Evolutionary conservation across 208 protist genomes (phyloP).

Genomic region (Trypanosoma rangeli): DNA sequence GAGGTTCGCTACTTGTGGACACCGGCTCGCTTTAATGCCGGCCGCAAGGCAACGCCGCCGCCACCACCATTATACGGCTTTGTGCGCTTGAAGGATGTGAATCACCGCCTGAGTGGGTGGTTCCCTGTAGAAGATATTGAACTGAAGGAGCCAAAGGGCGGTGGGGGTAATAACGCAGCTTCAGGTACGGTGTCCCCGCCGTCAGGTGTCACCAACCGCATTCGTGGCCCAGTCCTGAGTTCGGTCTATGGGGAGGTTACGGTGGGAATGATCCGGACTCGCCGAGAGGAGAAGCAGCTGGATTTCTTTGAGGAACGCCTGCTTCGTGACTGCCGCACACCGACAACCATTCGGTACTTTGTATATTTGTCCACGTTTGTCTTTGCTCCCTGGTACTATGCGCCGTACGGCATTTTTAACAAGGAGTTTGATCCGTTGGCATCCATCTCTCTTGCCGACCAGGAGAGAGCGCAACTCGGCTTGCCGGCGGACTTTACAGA

Average conservation of each 20-base stretch:
- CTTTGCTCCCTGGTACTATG: constrained; percentile 89
- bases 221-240: constrained; percentile 43
- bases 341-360: constrained; percentile 80
- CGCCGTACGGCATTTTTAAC: constrained; percentile 78
- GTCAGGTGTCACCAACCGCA: constrained; percentile 2
- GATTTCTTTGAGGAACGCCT: constrained; percentile 88
- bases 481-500: neutral
- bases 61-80: constrained; percentile 55
- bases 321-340: constrained; percentile 73
- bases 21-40: constrained; percentile 9
- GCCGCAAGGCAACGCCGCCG: neutral
- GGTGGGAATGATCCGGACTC: constrained; percentile 71
- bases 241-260: constrained; percentile 69
- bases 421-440: constrained; percentile 64
- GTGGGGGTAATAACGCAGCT: neutral
- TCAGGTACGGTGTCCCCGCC: neutral
- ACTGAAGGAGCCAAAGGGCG: constrained; percentile 34
- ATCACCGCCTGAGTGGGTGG: constrained; percentile 82
- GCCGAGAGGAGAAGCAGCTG: constrained; percentile 49
- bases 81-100: constrained; percentile 73
- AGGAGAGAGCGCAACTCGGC: neutral
- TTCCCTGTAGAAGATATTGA: constrained; percentile 57
- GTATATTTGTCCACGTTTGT: constrained; percentile 64
- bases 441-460: constrained; percentile 6
- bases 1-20: constrained; percentile 73